Conservation (phyloP, 2,329 filamentous ascomycete genomes). For the Huntiella abstrusa region DNA sequence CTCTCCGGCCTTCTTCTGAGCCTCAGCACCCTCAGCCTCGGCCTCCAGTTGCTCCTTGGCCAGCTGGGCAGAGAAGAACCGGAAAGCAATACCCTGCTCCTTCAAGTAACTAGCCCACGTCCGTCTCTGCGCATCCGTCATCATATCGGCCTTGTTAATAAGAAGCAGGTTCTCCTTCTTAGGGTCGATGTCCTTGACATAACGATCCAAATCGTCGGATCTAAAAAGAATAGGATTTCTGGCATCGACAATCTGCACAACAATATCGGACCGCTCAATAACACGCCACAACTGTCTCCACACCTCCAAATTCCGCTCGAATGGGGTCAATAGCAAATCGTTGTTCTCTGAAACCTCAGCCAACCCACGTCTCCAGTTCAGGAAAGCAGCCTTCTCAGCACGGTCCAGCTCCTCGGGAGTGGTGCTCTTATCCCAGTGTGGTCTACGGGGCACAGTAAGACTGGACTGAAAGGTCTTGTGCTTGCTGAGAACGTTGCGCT, state of each 20-base stretch:
- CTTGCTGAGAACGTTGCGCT: slow-evolving; percentile 58
- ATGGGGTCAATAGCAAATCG: slow-evolving; percentile 90
- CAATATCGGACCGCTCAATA: slow-evolving; percentile 84
- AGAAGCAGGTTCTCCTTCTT: slow-evolving; percentile 81
- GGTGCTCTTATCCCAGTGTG: slow-evolving; percentile 71
- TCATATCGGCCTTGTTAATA: slow-evolving; percentile 99
- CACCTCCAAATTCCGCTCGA: slow-evolving; percentile 91
- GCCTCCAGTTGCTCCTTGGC: slow-evolving; percentile 79
- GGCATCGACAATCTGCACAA: slow-evolving; percentile 97
- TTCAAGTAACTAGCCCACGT: slow-evolving; percentile 79
- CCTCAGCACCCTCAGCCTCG: slow-evolving; percentile 4
- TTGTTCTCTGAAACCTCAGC: slow-evolving; percentile 88
- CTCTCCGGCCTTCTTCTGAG: slow-evolving; percentile 28
- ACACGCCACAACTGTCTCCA: slow-evolving; percentile 98
- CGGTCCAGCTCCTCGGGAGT: slow-evolving; percentile 66
- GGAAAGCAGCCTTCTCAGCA: slow-evolving; percentile 58
- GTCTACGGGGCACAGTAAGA: slow-evolving; percentile 76
- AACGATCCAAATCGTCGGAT: slow-evolving; percentile 79
- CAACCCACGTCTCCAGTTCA: slow-evolving; percentile 76
- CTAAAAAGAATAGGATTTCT: slow-evolving; percentile 87
- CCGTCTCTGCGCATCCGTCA: slow-evolving; percentile 67
- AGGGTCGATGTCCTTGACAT: slow-evolving; percentile 80
- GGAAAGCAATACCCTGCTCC: slow-evolving; percentile 64
- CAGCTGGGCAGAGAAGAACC: slow-evolving; percentile 86
- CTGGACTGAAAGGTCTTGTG: slow-evolving; percentile 62